These are phyloP conservation scores for Lactarius sanguifluus DNA, from an alignment of 768 basidiomycete genomes.

Conservation along the genomic window DNA sequence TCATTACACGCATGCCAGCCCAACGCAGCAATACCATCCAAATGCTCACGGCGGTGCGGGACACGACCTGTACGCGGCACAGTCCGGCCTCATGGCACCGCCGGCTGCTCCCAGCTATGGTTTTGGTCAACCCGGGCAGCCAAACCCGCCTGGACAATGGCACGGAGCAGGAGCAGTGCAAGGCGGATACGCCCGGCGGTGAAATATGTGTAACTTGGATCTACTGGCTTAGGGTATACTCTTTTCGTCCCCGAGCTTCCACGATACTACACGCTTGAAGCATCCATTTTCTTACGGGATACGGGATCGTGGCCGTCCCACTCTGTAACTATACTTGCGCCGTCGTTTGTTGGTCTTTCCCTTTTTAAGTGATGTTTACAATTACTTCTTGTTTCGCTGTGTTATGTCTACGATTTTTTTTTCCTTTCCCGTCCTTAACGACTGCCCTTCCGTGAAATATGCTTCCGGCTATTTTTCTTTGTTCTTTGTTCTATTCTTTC, in stretches of 20 bases:
- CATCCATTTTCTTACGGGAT: constrained; percentile 10
- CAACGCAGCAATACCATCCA: constrained; percentile 29
- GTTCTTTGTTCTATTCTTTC: background rate
- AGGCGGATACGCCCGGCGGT: constrained; percentile 30
- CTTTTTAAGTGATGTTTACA: constrained; percentile 17
- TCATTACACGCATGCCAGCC: constrained; percentile 30
- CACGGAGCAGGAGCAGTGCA: constrained; percentile 29
- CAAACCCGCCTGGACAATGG: constrained; percentile 27
- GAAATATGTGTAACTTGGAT: constrained; percentile 10
- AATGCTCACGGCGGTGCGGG: constrained; percentile 17
- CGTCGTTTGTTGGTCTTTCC: constrained; percentile 16
- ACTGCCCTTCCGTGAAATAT: constrained; percentile 24
- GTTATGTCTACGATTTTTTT: constrained; percentile 20
- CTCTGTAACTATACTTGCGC: constrained; percentile 25
- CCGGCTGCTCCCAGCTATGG: constrained; percentile 27
- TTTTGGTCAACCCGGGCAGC: constrained; percentile 28
- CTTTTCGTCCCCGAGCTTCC: constrained; percentile 11
- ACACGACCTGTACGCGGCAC: constrained; percentile 27
- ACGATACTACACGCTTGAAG: constrained; percentile 12
- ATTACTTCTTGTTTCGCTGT: constrained; percentile 27
- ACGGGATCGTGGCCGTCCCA: constrained; percentile 11
- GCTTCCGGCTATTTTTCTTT: constrained; percentile 24
- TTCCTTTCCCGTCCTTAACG: constrained; percentile 10
- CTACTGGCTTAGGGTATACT: constrained; percentile 12
- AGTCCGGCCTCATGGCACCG: constrained; percentile 28